Percentiles rank a stretch among this genome's conserved stretches.
These are phyloP conservation scores for Chlamydomonas incerta DNA, from an alignment of 139 green algal genomes.

Conservation along the genomic window DNA sequence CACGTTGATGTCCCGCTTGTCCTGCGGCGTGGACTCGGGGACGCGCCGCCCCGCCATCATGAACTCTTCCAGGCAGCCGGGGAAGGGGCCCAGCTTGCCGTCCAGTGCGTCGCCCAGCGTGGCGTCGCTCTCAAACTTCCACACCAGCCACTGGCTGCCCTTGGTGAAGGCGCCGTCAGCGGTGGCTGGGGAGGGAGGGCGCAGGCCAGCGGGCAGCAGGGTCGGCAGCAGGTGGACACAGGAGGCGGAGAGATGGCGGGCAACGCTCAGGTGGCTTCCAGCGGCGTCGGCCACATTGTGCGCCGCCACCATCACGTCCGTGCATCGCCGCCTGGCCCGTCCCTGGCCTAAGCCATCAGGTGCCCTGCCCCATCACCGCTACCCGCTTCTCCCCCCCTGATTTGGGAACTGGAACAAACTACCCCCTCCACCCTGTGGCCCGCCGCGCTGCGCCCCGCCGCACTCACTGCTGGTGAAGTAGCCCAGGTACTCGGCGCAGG, in stretches of 20 bases:
- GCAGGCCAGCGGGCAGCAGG: no score
- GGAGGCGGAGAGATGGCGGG: background rate
- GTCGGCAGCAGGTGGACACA: background rate
- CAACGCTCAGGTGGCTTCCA: no score
- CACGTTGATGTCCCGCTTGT: slow-evolving; percentile 41
- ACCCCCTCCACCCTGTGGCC: no score
- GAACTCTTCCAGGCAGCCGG: slow-evolving; percentile 71
- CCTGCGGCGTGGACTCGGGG: slow-evolving; percentile 6
- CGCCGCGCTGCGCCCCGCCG: no score
- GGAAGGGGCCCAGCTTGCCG: slow-evolving; percentile 78
- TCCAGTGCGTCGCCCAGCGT: slow-evolving; percentile 86
- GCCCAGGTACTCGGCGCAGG: slow-evolving; percentile 70
- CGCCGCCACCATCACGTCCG: no score
- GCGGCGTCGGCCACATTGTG: no score
- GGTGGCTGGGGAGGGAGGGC: slow-evolving; percentile 40
- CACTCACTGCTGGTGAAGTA: slow-evolving; percentile 61
- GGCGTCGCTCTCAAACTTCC: slow-evolving; percentile 91
- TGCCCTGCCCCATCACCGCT: background rate
- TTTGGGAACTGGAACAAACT: no score
- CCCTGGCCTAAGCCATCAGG: background rate
- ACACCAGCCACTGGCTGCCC: slow-evolving; percentile 92
- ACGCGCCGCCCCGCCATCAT: slow-evolving; percentile 50
- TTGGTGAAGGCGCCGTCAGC: slow-evolving; percentile 71
- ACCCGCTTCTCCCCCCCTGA: background rate
- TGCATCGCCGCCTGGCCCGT: no score